A percentile compares a stretch with the other conserved stretches of the same genome.
Evolutionary conservation across 2,329 filamentous ascomycete genomes (phyloP).

Genomic region (Diplocarpon rosae): DNA sequence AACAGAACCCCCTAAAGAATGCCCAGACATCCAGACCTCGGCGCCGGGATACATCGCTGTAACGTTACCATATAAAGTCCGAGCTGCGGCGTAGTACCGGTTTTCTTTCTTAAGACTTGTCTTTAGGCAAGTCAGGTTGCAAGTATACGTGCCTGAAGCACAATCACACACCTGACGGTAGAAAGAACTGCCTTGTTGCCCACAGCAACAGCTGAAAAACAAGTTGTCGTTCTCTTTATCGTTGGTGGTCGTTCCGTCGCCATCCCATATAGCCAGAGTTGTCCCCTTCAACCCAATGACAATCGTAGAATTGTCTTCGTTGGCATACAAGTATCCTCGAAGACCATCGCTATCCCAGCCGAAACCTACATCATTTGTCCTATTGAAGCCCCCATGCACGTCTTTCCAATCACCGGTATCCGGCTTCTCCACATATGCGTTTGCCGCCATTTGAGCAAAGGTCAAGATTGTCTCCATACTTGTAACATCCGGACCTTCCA

Average conservation of each 20-base stretch:
- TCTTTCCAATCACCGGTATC: constrained; percentile 72
- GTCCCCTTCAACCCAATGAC: constrained; percentile 92
- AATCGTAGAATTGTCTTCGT: constrained; percentile 74
- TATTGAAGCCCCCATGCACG: constrained; percentile 69
- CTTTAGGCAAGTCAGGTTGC: constrained; percentile 83
- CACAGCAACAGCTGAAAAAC: constrained; percentile 97
- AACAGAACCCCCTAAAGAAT: constrained; percentile 85
- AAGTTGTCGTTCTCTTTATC: constrained; percentile 98
- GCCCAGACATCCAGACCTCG: constrained; percentile 81
- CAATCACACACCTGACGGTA: constrained; percentile 94
- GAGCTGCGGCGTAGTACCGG: constrained; percentile 80
- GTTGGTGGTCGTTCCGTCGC: constrained; percentile 92
- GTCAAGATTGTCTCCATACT: constrained; percentile 77
- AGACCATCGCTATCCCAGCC: constrained; percentile 87
- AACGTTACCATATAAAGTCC: constrained; percentile 86
- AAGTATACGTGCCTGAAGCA: constrained; percentile 74
- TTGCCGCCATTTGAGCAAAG: constrained; percentile 77
- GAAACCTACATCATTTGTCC: constrained; percentile 74
- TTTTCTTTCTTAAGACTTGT: constrained; percentile 70
- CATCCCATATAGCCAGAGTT: constrained; percentile 82
- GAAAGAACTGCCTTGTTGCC: constrained; percentile 78
- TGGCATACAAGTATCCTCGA: constrained; percentile 83
- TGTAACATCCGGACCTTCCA: constrained; percentile 69
- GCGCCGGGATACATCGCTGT: constrained; percentile 77
- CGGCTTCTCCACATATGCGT: constrained; percentile 74